These are phyloP conservation scores for Volvox reticuliferus DNA, from an alignment of 139 green algal genomes.

Conservation along the genomic window DNA sequence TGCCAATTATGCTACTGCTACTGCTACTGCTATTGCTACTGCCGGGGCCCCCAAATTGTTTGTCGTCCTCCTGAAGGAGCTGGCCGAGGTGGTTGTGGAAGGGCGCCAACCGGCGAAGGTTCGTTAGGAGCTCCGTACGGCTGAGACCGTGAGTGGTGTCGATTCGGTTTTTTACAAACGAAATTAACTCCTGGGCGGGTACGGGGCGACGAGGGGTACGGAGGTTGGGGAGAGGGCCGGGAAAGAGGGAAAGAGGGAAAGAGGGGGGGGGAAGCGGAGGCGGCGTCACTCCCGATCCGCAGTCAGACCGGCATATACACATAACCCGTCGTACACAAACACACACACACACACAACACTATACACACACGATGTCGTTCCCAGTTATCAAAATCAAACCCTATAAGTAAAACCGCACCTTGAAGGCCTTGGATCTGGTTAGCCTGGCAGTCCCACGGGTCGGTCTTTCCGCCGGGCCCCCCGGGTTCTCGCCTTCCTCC, in stretches of 20 bases:
- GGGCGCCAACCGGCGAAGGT: background rate
- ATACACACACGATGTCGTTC: too few species aligned
- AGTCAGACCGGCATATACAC: too few species aligned
- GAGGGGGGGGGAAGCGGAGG: background rate
- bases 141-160: constrained; percentile 15
- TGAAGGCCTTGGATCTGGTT: background rate
- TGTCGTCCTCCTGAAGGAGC: background rate
- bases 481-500: background rate
- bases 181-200: background rate
- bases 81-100: background rate
- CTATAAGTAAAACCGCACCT: background rate
- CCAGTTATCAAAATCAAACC: too few species aligned
- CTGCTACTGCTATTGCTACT: background rate
- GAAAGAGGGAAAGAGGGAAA: background rate
- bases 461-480: background rate
- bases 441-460: too few species aligned
- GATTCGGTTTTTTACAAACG: constrained; percentile 30
- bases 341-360: background rate
- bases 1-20: background rate
- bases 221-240: background rate
- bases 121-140: background rate
- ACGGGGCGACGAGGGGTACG: background rate
- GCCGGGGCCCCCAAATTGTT: background rate
- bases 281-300: background rate
- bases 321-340: background rate